Conservation (phyloP, 164 flowering plant species). For the Vitis riparia region DNA sequence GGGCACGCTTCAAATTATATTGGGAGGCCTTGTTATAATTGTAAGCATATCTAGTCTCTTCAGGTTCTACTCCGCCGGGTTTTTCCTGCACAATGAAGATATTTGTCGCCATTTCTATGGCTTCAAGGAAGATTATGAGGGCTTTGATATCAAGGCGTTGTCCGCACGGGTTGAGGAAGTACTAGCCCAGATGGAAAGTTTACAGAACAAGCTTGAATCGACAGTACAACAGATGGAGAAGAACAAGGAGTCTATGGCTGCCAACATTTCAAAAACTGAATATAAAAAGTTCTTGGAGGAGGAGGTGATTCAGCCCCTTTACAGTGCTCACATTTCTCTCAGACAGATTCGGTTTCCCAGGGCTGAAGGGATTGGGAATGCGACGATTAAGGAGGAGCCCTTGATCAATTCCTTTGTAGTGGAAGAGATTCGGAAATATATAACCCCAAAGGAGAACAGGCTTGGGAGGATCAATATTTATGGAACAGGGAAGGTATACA, state of each 20-base stretch:
- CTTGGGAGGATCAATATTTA: constrained; percentile 62
- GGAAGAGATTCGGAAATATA: constrained; percentile 88
- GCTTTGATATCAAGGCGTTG: constrained; percentile 55
- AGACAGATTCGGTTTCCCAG: constrained; percentile 75
- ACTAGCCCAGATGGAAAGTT: constrained; percentile 48
- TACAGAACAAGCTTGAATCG: constrained; percentile 74
- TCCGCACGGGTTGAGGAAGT: constrained; percentile 69
- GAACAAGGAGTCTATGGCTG: constrained; percentile 20
- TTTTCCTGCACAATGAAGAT: constrained; percentile 65
- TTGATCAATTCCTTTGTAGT: constrained; percentile 64
- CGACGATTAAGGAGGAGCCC: constrained; percentile 57
- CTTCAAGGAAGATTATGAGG: constrained; percentile 31
- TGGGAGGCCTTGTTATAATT: constrained; percentile 70
- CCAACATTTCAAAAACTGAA: constrained; percentile 43
- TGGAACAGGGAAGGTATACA: constrained; percentile 53
- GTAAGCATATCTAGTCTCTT: constrained; percentile 63
- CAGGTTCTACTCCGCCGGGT: constrained; percentile 72
- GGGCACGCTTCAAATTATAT: constrained; percentile 59
- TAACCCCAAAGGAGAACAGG: constrained; percentile 73
- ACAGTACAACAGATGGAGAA: constrained; percentile 60
- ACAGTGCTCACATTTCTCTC: constrained; percentile 73
- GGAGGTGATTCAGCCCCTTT: constrained; percentile 77
- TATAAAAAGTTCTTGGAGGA: constrained; percentile 62
- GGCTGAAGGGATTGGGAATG: constrained; percentile 28
- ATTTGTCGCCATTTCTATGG: constrained; percentile 65